A percentile compares a stretch with the other conserved stretches of the same genome.
phyloP scores from a whole-genome alignment of 2,329 filamentous ascomycete genomes.

The Penicillium sp. region DNA sequence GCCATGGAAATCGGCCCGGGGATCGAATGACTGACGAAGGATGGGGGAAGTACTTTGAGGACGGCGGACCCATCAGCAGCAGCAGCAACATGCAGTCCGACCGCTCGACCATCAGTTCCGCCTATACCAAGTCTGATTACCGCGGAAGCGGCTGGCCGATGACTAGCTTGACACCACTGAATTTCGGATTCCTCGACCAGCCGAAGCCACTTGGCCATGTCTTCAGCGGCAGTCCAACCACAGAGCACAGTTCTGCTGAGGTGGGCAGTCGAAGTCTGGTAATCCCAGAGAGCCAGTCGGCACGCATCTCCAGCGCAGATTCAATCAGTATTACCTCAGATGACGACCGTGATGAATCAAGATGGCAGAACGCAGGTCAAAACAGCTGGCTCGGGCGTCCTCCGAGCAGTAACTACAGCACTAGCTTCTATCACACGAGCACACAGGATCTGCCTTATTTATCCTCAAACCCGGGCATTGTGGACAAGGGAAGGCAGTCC shows the following conservation, averaged over 20 bases:
- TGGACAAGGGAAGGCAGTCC: constrained; percentile 18
- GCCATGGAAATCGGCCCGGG: constrained; percentile 25
- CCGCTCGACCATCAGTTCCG: constrained; percentile 26
- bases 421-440: constrained; percentile 38
- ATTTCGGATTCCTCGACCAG: constrained; percentile 39
- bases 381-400: constrained; percentile 38
- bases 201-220: constrained; percentile 43
- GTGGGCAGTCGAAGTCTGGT: constrained; percentile 31
- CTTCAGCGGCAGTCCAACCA: constrained; percentile 44
- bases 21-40: constrained; percentile 49
- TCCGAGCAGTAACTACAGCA: constrained; percentile 44
- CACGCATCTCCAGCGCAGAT: constrained; percentile 45
- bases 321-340: constrained; percentile 42
- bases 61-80: constrained; percentile 25
- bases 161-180: constrained; percentile 35
- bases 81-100: constrained; percentile 30
- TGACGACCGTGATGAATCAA: constrained; percentile 33
- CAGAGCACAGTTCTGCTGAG: constrained; percentile 32
- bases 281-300: constrained; percentile 42
- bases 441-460: constrained; percentile 23
- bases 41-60: constrained; percentile 51
- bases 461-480: constrained; percentile 15
- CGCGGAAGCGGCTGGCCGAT: constrained; percentile 44
- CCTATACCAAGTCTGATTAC: constrained; percentile 37
- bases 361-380: constrained; percentile 26